Base-by-base conservation (phyloP, 164 flowering plant species). In the Nymphaea thermarum region DNA sequence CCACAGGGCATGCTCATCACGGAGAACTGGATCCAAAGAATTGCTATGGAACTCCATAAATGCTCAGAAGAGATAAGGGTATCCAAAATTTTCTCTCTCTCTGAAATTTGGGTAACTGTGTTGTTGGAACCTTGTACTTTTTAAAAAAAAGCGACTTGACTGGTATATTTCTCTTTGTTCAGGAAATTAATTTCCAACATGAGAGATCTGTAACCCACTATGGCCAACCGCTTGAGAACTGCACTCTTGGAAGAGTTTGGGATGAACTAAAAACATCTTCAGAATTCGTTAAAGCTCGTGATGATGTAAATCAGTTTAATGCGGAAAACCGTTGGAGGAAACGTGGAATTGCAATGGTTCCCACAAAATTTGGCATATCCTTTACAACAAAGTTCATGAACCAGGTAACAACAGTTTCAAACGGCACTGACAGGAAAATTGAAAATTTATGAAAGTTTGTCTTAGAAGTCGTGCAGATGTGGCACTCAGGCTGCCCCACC, bases 1-100 rank as follows among this genome's bases (percentile, higher is more conserved):
- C 99, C 98, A 68, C 99, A 92, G 77, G 99, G 98, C 65, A 92
- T 91, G 99, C 80, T 95, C 65, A 84, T 95, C 67, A 71, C 93
- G 42, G 99, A 95, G 80, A 92, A 90, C 65, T 95, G 99, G 99
- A 89, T 95, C 66, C 96, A 95, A 47, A 80, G 89, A 71, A 79
- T 90, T 67, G 86, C 98, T 55, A 73, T 80, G 72, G 95, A 88
- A 71, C 79, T 95, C 51, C 77, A 81, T 47, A 95, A 84, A 79
- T 82, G 80, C 72, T 87, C 96, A 47, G 96, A 91, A 83, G 94
- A 84, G 67, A 91, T 92, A 67, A 79, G 85, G 81, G 99, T 95
- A 61, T n/a, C 25, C 41, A 5, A 6, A 10, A 55, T 55, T 61
- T 61, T 61, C 15, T 10, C 53, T 45, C 53, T 45, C 5, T 45